phyloP scores from a whole-genome alignment of 2,329 filamentous ascomycete species.

The Curvularia eragrostidis region DNA sequence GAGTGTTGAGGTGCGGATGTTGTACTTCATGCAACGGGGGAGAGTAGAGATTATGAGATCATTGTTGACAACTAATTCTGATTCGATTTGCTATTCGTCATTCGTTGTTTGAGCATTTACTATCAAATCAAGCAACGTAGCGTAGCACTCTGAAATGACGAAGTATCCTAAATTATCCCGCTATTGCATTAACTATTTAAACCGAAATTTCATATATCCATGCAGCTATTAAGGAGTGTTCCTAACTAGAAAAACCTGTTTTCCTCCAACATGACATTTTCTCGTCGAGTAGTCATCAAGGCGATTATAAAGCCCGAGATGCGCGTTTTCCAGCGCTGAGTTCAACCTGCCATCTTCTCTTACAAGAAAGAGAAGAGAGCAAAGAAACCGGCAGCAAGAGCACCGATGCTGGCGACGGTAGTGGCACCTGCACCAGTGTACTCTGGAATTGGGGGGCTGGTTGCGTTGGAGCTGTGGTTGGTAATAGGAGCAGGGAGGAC shows the following conservation, averaged over 20 bases:
- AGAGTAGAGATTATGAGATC: not conserved
- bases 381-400: slow-evolving; percentile 37
- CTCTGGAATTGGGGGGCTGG: slow-evolving; percentile 22
- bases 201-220: slow-evolving; percentile 8
- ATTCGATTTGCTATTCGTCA: not conserved
- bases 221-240: slow-evolving; percentile 19
- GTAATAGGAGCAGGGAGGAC: slow-evolving; percentile 1
- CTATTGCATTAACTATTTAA: slow-evolving; percentile 10
- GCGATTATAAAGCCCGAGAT: not conserved
- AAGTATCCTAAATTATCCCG: slow-evolving; percentile 7
- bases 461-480: slow-evolving; percentile 23
- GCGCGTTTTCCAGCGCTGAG: not conserved
- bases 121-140: too few relatives aligned
- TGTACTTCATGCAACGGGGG: not conserved
- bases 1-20: not conserved
- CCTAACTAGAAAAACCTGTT: slow-evolving; percentile 4
- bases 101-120: too few relatives aligned
- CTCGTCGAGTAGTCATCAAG: slow-evolving; percentile 10
- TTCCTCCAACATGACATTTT: slow-evolving; percentile 7
- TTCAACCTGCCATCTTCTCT: slow-evolving; percentile 4
- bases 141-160: too few relatives aligned
- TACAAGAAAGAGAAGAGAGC: slow-evolving; percentile 42
- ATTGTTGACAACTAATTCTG: not conserved
- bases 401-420: slow-evolving; percentile 29
- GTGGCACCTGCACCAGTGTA: slow-evolving; percentile 44